phyloP scores from a whole-genome alignment of 148 eudicot species.

The Rhododendron simsii region DNA sequence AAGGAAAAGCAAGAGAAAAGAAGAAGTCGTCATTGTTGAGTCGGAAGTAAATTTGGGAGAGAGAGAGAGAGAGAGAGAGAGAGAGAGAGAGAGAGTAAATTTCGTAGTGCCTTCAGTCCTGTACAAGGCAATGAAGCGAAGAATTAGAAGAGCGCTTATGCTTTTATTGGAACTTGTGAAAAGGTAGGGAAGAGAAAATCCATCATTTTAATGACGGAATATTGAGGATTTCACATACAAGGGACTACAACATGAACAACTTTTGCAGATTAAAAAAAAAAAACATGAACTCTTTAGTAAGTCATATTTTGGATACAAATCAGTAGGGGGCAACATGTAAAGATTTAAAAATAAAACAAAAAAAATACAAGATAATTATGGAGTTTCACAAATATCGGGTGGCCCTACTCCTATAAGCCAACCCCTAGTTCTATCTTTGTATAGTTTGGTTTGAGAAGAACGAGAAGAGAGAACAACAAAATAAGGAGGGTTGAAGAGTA shows the following conservation, averaged over 20 bases:
- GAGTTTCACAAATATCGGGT: no score
- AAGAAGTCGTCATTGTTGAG: constrained; percentile 6
- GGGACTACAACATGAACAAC: neutral
- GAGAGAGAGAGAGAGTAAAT: neutral
- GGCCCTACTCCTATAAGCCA: no score
- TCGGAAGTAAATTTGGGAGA: neutral
- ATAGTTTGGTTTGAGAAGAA: neutral
- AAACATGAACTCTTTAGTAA: neutral
- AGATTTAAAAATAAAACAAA: no score
- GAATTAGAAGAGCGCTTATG: neutral
- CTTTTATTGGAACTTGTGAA: neutral
- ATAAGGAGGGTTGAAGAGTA: neutral
- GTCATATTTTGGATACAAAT: no score
- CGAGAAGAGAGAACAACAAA: neutral
- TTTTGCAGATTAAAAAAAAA: neutral
- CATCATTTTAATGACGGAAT: no score
- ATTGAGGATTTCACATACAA: no score
- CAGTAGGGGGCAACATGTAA: no score
- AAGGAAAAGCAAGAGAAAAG: neutral
- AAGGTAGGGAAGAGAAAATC: neutral
- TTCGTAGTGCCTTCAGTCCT: neutral
- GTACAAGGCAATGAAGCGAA: neutral
- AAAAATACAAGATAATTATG: no score
- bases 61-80: neutral
- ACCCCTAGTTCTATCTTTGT: no score